Conservation (phyloP, 164 flowering plant genomes). For the Malania oleifera region DNA sequence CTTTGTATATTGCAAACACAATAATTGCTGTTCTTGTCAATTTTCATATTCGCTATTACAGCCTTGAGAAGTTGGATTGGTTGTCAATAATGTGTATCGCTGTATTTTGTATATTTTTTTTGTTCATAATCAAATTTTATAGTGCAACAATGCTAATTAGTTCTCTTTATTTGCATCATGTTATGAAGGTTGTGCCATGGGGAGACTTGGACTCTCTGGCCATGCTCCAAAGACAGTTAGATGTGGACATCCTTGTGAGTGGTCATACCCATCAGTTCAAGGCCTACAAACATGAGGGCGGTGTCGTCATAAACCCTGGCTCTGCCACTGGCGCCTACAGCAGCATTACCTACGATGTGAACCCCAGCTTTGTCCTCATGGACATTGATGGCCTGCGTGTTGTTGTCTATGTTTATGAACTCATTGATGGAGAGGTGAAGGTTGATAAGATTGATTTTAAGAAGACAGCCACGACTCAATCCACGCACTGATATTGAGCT, state of each 20-base stretch:
- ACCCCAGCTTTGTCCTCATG: conserved; percentile 15
- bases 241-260: neutral
- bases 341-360: conserved; percentile 19
- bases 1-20: too few species aligned
- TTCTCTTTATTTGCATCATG: too few species aligned
- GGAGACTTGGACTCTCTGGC: neutral
- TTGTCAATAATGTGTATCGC: too few species aligned
- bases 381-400: conserved; percentile 17
- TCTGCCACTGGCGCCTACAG: conserved; percentile 32
- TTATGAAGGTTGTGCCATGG: neutral
- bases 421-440: conserved; percentile 24
- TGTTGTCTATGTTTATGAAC: conserved; percentile 15
- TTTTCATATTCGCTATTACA: too few species aligned
- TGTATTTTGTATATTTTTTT: too few species aligned
- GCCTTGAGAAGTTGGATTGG: too few species aligned
- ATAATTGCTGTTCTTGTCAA: too few species aligned
- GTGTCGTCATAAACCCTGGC: conserved; percentile 30
- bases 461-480: conserved; percentile 21
- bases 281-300: conserved; percentile 28
- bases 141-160: too few species aligned
- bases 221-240: neutral
- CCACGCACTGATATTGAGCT: conserved; percentile 10
- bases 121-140: too few species aligned
- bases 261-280: conserved; percentile 8
- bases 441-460: conserved; percentile 32